A percentile compares a stretch with the other conserved stretches of the same genome.
These are phyloP conservation scores for Linderniella brevidens DNA, from an alignment of 257 asterid genomes.

Conservation along the genomic window DNA sequence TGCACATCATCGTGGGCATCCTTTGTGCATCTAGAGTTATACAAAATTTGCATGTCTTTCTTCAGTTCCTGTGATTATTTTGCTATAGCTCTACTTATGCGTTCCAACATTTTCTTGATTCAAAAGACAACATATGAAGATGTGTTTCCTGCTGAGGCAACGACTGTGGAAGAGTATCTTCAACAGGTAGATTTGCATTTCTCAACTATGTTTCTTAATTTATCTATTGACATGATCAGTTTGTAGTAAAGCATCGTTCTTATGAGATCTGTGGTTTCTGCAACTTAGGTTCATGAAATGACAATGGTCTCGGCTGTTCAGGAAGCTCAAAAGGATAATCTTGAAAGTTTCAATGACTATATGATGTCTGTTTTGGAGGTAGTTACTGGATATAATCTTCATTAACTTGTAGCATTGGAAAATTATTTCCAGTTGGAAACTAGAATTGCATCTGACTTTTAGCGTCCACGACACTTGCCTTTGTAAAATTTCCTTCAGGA, in stretches of 20 bases:
- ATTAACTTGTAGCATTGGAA: no score
- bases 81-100: conserved; percentile 6
- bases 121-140: conserved; percentile 87
- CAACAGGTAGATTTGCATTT: conserved; percentile 52
- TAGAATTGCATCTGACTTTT: no score
- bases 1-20: no score
- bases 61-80: not conserved
- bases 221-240: conserved; percentile 1
- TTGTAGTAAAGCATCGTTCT: conserved; percentile 8
- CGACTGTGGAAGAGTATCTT: conserved; percentile 85
- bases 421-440: no score
- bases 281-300: conserved; percentile 85
- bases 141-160: conserved; percentile 94
- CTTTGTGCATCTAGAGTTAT: no score
- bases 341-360: conserved; percentile 69
- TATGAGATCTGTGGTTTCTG: conserved; percentile 11
- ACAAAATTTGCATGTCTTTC: no score
- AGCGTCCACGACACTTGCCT: not conserved
- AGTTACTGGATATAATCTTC: conserved; percentile 16
- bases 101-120: conserved; percentile 12
- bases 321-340: conserved; percentile 92
- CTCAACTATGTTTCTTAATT: not conserved
- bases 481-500: conserved; percentile 32
- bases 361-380: conserved; percentile 97
- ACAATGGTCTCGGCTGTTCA: conserved; percentile 92